Conservation (phyloP, 495 filamentous ascomycete species). For the Usnea hakonensis region DNA sequence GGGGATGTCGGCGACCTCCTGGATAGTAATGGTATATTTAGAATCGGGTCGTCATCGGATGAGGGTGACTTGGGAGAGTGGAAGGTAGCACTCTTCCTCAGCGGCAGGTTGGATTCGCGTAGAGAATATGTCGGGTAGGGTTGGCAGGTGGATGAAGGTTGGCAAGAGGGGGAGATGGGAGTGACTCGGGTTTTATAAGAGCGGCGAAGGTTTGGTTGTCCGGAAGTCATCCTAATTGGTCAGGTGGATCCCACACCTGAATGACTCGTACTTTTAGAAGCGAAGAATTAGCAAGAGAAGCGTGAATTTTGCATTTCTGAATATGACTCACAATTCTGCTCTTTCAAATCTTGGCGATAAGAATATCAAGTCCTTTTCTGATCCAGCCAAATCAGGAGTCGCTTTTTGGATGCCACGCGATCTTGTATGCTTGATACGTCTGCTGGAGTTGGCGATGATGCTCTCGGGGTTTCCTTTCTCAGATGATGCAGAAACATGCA, state of each 20-base stretch:
- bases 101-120: conserved; percentile 19
- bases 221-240: conserved; percentile 25
- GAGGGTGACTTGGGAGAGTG: conserved; percentile 39
- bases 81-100: conserved; percentile 48
- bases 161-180: conserved; percentile 16
- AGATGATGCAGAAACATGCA: conserved; percentile 4
- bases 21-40: conserved; percentile 41
- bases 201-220: conserved; percentile 23
- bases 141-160: conserved; percentile 17
- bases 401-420: background rate
- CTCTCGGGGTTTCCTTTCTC: background rate
- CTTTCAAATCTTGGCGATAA: conserved; percentile 4
- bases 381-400: background rate
- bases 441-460: background rate
- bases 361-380: background rate
- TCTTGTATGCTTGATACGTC: background rate
- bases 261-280: conserved; percentile 20
- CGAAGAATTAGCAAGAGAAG: conserved; percentile 8
- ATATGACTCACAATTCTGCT: conserved; percentile 20
- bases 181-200: conserved; percentile 22
- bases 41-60: conserved; percentile 36
- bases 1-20: conserved; percentile 44
- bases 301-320: conserved; percentile 5
- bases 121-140: background rate
- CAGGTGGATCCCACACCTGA: conserved; percentile 17